Percentiles rank a stretch among this genome's conserved stretches.
Evolutionary conservation across 208 protist genomes (phyloP).

Genomic region (Trichomonas gallinae): DNA sequence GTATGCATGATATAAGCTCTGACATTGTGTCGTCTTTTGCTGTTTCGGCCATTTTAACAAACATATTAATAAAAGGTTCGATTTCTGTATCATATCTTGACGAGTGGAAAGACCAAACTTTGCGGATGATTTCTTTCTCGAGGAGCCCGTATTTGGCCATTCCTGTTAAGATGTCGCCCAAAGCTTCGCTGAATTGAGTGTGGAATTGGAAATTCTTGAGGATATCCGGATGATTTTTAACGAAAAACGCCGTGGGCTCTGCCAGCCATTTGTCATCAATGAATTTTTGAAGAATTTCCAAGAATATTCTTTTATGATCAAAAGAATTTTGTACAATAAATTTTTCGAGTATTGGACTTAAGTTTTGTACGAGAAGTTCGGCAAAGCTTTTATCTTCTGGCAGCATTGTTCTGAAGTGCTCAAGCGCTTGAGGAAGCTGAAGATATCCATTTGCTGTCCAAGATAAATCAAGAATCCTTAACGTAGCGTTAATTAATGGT

Average conservation of each 20-base stretch:
- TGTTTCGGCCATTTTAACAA: neutral
- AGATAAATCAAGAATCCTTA: neutral
- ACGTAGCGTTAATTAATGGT: neutral
- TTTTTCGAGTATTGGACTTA: neutral
- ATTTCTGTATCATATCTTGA: neutral
- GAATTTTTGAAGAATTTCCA: neutral
- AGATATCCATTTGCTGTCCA: neutral
- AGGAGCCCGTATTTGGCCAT: neutral
- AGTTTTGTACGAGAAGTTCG: neutral
- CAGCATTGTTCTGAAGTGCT: neutral
- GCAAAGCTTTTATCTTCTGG: neutral
- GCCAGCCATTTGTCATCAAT: neutral
- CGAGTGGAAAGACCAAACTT: neutral
- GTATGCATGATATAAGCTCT: neutral
- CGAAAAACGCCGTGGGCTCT: neutral
- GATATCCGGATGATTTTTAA: neutral
- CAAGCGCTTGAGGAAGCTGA: neutral
- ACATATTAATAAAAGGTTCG: neutral
- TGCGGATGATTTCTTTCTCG: neutral
- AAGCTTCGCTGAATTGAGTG: neutral
- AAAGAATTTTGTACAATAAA: neutral
- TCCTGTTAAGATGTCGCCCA: neutral
- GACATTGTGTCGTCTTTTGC: neutral
- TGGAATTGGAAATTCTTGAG: neutral
- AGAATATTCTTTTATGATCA: neutral